These are phyloP conservation scores for Dichotomocladium elegans DNA, from an alignment of 371 early-diverging fungal species.

Conservation along the genomic window DNA sequence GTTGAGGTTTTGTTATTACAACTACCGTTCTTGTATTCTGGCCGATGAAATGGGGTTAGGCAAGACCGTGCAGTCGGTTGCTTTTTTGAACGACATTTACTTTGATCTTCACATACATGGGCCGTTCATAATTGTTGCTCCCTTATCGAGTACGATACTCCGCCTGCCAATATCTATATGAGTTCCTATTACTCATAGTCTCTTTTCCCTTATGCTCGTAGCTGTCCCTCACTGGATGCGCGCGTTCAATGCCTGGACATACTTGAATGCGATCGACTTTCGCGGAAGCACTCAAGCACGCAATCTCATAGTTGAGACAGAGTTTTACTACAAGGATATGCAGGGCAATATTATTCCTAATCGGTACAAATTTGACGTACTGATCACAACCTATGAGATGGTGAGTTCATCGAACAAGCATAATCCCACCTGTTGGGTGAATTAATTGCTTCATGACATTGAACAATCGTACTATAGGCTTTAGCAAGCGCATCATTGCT, in stretches of 20 bases:
- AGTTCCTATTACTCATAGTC: neutral
- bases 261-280: slow-evolving; percentile 71
- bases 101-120: slow-evolving; percentile 56
- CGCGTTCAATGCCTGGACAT: slow-evolving; percentile 76
- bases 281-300: slow-evolving; percentile 61
- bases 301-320: slow-evolving; percentile 63
- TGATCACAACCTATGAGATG: slow-evolving; percentile 90
- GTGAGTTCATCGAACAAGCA: slow-evolving; percentile 31
- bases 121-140: slow-evolving; percentile 77
- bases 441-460: neutral
- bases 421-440: too few relatives aligned
- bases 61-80: slow-evolving; percentile 81
- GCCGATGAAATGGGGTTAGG: slow-evolving; percentile 85
- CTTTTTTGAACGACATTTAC: slow-evolving; percentile 67
- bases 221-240: slow-evolving; percentile 74
- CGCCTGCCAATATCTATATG: neutral
- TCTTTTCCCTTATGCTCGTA: slow-evolving; percentile 1
- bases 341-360: slow-evolving; percentile 46
- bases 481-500: slow-evolving; percentile 67
- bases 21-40: slow-evolving; percentile 67
- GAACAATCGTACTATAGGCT: slow-evolving; percentile 21
- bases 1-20: slow-evolving; percentile 70
- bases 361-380: slow-evolving; percentile 76
- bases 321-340: slow-evolving; percentile 66
- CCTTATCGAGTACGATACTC: slow-evolving; percentile 53